Conservation (phyloP, 1,284 basidiomycete genomes). For the Anthracocystis setariae region DNA sequence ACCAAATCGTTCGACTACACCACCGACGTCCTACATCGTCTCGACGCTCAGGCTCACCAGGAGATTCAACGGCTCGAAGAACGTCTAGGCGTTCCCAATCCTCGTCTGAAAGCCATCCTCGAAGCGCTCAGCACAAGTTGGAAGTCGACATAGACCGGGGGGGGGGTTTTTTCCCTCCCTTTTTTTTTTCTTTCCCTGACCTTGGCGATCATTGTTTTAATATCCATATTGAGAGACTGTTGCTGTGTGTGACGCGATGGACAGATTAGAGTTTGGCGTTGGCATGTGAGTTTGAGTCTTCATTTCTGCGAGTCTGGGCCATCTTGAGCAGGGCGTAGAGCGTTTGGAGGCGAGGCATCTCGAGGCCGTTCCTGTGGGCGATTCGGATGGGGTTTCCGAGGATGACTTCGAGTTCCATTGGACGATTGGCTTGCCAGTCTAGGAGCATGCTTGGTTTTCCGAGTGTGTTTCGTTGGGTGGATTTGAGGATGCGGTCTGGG, state of each 20-base stretch:
- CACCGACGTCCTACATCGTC: conserved; percentile 49
- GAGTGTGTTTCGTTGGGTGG: conserved; percentile 67
- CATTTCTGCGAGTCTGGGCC: conserved; percentile 61
- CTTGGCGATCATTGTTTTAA: too few relatives aligned
- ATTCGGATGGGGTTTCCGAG: conserved; percentile 66
- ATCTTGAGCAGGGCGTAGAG: conserved; percentile 70
- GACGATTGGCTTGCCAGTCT: conserved; percentile 68
- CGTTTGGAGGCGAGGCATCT: conserved; percentile 69
- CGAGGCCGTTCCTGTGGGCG: conserved; percentile 66
- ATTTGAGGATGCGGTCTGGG: conserved; percentile 68
- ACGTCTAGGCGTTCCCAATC: conserved; percentile 32
- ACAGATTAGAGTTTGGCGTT: conserved; percentile 25
- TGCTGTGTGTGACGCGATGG: neutral
- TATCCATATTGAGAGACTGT: too few relatives aligned
- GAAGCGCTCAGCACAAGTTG: conserved; percentile 46
- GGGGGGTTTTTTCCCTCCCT: too few relatives aligned
- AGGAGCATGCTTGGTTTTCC: conserved; percentile 69
- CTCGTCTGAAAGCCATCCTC: conserved; percentile 45
- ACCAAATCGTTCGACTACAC: conserved; percentile 64
- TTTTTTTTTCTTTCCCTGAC: too few relatives aligned
- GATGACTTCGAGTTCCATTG: conserved; percentile 70
- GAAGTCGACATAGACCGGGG: conserved; percentile 22
- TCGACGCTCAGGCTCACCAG: conserved; percentile 48
- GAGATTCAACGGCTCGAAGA: conserved; percentile 52
- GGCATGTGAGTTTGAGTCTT: conserved; percentile 22